Conservation (phyloP, 352 stramenopile genomes). For the Globisporangium radiosum region DNA sequence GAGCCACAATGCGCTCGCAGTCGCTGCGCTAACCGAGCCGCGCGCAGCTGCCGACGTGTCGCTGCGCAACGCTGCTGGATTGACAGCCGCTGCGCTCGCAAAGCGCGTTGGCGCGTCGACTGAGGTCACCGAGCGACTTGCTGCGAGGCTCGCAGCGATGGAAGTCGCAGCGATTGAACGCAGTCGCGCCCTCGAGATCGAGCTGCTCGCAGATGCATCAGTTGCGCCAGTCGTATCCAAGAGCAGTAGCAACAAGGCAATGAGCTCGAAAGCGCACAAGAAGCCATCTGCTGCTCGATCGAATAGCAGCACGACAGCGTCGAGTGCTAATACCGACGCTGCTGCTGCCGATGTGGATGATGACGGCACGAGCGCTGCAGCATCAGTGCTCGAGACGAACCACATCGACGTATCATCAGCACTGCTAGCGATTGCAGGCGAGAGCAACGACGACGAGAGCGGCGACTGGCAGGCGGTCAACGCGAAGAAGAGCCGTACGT, state of each 20-base stretch:
- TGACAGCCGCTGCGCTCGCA: slow-evolving; percentile 11
- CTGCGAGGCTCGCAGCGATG: slow-evolving; percentile 11
- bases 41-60: slow-evolving; percentile 1
- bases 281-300: too few species aligned
- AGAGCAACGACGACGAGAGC: background rate
- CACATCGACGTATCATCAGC: too few species aligned
- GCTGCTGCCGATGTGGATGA: too few species aligned
- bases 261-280: background rate
- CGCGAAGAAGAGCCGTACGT: too few species aligned
- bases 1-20: slow-evolving; percentile 40
- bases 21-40: slow-evolving; percentile 26
- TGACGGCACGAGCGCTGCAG: background rate
- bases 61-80: slow-evolving; percentile 17
- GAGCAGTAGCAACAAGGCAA: slow-evolving; percentile 23
- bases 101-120: slow-evolving; percentile 3
- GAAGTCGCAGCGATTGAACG: slow-evolving; percentile 9
- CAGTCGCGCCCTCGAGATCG: background rate
- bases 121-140: slow-evolving; percentile 22
- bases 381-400: background rate
- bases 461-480: too few species aligned
- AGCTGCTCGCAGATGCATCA: slow-evolving; percentile 2
- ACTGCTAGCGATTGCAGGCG: too few species aligned
- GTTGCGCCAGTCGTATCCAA: slow-evolving; percentile 14
- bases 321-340: background rate
- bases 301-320: background rate